These are phyloP conservation scores for Trichosporon faecale DNA, from an alignment of 1,284 basidiomycete genomes.

Conservation along the genomic window DNA sequence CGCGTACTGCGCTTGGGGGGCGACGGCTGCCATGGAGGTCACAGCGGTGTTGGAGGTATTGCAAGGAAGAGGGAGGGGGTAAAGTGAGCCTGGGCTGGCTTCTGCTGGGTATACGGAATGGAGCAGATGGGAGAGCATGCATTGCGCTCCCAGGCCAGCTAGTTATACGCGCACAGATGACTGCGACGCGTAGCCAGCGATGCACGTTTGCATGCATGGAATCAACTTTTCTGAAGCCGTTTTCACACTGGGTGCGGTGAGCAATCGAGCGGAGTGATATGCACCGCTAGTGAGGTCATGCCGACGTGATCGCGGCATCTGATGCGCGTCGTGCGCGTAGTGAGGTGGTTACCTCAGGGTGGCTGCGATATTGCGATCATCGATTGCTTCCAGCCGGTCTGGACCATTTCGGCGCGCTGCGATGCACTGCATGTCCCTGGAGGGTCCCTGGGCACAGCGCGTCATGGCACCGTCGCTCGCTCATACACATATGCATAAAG, in stretches of 20 bases:
- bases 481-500: constrained; percentile 6
- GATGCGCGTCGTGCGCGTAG: background rate
- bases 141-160: background rate
- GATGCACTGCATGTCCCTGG: background rate
- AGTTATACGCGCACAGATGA: background rate
- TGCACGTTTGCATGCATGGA: background rate
- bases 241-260: background rate
- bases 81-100: background rate
- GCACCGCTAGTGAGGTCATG: background rate
- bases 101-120: background rate
- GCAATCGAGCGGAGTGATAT: background rate
- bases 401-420: background rate
- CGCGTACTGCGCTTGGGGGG: background rate
- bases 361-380: background rate
- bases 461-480: background rate
- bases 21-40: background rate
- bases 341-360: background rate
- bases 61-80: background rate
- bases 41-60: background rate
- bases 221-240: background rate
- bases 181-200: background rate
- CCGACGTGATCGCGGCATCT: background rate
- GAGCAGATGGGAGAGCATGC: background rate
- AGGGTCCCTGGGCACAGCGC: background rate
- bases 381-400: background rate